Percentiles rank a stretch among this genome's conserved stretches.
These are phyloP conservation scores for Rosa rugosa DNA, from an alignment of 306 rosid genomes.

Conservation along the genomic window DNA sequence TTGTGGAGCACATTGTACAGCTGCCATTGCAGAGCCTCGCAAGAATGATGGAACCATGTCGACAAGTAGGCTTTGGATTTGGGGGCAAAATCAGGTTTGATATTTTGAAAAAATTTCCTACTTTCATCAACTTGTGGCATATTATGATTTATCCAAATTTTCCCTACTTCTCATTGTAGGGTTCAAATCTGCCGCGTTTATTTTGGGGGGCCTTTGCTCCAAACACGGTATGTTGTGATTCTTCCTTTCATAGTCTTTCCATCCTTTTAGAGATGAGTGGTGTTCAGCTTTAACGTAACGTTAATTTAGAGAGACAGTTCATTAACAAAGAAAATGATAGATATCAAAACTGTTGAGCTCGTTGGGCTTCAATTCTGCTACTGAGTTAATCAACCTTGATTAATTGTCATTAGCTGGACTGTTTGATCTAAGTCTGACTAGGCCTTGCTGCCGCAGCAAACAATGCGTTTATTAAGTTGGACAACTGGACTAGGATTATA, in stretches of 20 bases:
- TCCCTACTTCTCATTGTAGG: slow-evolving; percentile 44
- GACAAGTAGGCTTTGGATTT: slow-evolving; percentile 80
- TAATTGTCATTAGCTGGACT: neutral
- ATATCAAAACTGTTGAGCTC: neutral
- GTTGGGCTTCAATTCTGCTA: neutral
- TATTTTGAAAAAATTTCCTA: neutral
- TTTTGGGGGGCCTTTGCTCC: slow-evolving; percentile 86
- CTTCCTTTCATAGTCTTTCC: neutral
- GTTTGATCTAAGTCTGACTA: neutral
- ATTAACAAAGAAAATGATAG: neutral
- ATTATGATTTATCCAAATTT: slow-evolving; percentile 3
- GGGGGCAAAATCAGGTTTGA: slow-evolving; percentile 95
- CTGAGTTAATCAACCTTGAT: neutral
- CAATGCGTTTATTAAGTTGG: neutral
- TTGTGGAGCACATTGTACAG: slow-evolving; percentile 94
- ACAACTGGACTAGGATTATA: neutral
- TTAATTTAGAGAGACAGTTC: neutral
- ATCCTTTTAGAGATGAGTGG: neutral
- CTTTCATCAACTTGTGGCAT: neutral
- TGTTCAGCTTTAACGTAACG: neutral
- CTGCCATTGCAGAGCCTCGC: slow-evolving; percentile 83
- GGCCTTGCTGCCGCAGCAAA: neutral
- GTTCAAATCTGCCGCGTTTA: slow-evolving; percentile 83
- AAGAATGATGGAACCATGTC: slow-evolving; percentile 71
- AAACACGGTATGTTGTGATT: slow-evolving; percentile 51